Evolutionary conservation across 768 basidiomycete genomes (phyloP), one percentile per base, ranked within the genome.

Genomic region (Pisolithus albus): DNA sequence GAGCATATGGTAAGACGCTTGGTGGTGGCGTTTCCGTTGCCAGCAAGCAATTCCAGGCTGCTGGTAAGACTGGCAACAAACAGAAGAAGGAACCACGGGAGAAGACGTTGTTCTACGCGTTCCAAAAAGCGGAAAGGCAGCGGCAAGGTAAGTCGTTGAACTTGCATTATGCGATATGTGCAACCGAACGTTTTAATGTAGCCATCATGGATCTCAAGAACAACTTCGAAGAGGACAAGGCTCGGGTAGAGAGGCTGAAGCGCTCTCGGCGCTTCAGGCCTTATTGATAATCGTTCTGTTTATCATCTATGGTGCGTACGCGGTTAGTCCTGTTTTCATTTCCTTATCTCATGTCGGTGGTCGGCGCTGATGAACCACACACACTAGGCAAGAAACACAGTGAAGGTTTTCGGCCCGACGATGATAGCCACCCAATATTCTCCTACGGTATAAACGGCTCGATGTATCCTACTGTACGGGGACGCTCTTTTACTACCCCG

Each of bases 41-140:
- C 9, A 78, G 72, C 64, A 88, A 87, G 65, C 70, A 71, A 61
- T 84, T 73, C 58, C 69, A 75, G 59, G 64, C 56, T 15, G 64
- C 63, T 1, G 70, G 66, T 47, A 57, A 47, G 60, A 70, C 56
- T 34, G 65, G 68, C 42, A 74, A 69, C 47, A 67, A 64, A 43
- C 73, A 71, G 56, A 79, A 78, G 69, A 82, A 79, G 64, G 77
- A 79, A 54, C 74, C 75, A 57, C 81, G 82, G 65, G 84, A 86
- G 67, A 87, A 83, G 62, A 79, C 78, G 44, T 77, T 78, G 4
- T 94, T 96, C 64, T 95, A 97, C 67, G 84, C 82, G 23, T 95
- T 93, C 77, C 92, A 96, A 67, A 82, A 84, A 62, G 86, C 85
- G 45, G 93, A 93, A 68, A 87, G 86, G 72, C 93, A 93, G 66